A percentile compares a stretch with the other conserved stretches of the same genome.
Evolutionary conservation across 169 alveolate species (phyloP).

Genomic region (Plasmodium relictum): DNA sequence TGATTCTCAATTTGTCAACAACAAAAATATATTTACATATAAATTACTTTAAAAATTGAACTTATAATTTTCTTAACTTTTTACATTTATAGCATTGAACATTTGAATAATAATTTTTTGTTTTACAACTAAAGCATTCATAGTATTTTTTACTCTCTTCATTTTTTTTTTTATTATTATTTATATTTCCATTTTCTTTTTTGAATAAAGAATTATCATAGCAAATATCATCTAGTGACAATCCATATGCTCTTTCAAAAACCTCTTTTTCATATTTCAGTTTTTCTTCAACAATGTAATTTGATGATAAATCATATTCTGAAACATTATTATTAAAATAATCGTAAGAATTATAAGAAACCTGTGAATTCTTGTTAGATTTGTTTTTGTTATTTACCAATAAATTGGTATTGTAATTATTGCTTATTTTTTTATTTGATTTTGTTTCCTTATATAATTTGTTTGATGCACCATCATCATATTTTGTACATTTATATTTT

Average conservation of each 20-base stretch:
- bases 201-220: slow-evolving; percentile 42
- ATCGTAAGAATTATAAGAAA: slow-evolving; percentile 50
- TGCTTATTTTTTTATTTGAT: not conserved
- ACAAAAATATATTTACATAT: no score
- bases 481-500: not conserved
- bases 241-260: slow-evolving; percentile 61
- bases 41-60: not conserved
- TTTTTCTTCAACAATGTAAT: slow-evolving; percentile 33
- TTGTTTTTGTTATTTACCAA: not conserved
- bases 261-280: slow-evolving; percentile 66
- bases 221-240: slow-evolving; percentile 16
- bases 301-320: slow-evolving; percentile 15
- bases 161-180: not conserved
- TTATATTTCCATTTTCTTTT: not conserved
- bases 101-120: slow-evolving; percentile 51
- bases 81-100: slow-evolving; percentile 64
- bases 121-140: slow-evolving; percentile 64
- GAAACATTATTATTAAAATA: slow-evolving; percentile 21
- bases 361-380: not conserved
- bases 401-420: not conserved
- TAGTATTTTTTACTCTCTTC: slow-evolving; percentile 5
- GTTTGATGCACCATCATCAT: not conserved
- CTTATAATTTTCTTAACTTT: slow-evolving; percentile 28
- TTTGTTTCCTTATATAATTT: not conserved
- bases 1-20: not conserved